Evolutionary conservation across 169 alveolate genomes (phyloP).

Genomic region (Plasmodium coatneyi): DNA sequence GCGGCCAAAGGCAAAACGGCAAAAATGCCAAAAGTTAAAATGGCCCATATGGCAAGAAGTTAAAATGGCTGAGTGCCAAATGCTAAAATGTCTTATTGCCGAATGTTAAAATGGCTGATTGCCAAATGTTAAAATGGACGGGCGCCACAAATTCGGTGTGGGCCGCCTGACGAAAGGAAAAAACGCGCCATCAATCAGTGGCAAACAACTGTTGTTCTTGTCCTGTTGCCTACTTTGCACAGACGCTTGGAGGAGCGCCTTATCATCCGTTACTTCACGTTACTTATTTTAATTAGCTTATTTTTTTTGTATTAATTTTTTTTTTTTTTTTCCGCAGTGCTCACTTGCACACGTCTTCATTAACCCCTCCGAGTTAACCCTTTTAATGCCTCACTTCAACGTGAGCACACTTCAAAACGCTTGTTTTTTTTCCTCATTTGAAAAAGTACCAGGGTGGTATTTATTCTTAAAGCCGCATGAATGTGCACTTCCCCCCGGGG

Average conservation of each 20-base stretch:
- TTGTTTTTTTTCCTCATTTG: neutral
- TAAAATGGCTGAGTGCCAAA: neutral
- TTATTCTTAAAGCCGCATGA: neutral
- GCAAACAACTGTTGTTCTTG: neutral
- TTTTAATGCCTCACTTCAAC: neutral
- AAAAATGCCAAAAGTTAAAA: neutral
- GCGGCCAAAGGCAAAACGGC: neutral
- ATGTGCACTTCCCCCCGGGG: neutral
- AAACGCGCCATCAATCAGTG: neutral
- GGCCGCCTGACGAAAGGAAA: neutral
- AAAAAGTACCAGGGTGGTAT: neutral
- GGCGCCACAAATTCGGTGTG: neutral
- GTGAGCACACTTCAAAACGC: neutral
- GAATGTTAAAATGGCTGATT: neutral
- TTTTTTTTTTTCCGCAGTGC: neutral
- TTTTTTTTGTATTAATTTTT: neutral
- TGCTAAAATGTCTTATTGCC: neutral
- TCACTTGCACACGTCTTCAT: neutral
- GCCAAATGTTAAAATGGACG: neutral
- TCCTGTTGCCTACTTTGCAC: neutral
- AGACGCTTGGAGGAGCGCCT: neutral
- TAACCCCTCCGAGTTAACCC: neutral
- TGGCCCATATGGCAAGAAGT: neutral
- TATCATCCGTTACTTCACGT: neutral
- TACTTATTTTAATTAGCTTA: neutral